A percentile compares a stretch with the other conserved stretches of the same genome.
Conservation (phyloP, 139 green algal genomes). For the Yamagishiella unicocca region DNA sequence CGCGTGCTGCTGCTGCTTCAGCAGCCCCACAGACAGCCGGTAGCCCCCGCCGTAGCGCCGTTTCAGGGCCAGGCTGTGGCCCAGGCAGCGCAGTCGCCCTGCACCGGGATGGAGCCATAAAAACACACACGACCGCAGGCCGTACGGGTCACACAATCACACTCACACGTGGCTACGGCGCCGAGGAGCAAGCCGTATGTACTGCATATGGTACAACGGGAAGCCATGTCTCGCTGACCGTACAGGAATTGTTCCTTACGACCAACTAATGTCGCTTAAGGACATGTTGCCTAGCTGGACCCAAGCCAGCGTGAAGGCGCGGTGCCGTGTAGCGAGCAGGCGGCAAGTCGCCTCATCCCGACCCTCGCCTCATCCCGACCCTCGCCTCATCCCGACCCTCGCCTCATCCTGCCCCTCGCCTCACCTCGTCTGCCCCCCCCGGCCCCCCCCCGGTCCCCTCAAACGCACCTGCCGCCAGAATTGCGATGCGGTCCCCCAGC, state of each 20-base stretch:
- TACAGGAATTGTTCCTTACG: no score
- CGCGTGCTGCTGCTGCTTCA: neutral
- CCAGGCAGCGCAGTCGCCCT: slow-evolving; percentile 84
- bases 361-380: neutral
- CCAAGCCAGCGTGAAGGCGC: no score
- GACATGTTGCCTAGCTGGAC: no score
- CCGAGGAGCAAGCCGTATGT: no score
- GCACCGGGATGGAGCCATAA: slow-evolving; percentile 28
- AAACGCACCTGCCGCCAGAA: slow-evolving; percentile 22
- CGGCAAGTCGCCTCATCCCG: no score
- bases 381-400: neutral
- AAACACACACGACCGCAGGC: neutral
- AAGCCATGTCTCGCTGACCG: no score
- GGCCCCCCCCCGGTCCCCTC: neutral
- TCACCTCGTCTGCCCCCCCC: neutral
- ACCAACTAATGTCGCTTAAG: no score
- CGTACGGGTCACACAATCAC: no score
- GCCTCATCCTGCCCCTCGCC: neutral
- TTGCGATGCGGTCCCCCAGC: slow-evolving; percentile 72
- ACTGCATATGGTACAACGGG: no score
- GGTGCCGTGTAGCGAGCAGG: no score
- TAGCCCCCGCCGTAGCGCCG: slow-evolving; percentile 81
- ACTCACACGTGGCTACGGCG: no score
- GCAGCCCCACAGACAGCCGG: neutral
- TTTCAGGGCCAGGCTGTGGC: slow-evolving; percentile 86